A percentile compares a stretch with the other conserved stretches of the same genome.
Evolutionary conservation across 75 land plant species (phyloP).

Genomic region (Ceratopteris richardii): DNA sequence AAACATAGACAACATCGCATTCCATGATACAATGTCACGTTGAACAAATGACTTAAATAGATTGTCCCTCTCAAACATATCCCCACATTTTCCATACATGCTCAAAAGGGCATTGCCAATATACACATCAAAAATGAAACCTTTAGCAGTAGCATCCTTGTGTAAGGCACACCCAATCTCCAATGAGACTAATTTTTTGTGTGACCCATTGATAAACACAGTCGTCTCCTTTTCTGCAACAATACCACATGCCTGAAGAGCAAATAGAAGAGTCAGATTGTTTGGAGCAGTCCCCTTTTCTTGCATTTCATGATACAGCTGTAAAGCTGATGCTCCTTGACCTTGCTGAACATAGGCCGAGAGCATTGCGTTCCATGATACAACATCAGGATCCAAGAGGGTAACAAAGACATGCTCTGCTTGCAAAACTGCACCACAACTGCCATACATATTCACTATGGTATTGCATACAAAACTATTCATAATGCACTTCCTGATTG

Average conservation of each 20-base stretch:
- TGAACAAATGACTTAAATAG: neutral
- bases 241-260: slow-evolving; percentile 12
- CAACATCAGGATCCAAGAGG: slow-evolving; percentile 4
- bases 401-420: slow-evolving; percentile 12
- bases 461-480: slow-evolving; percentile 14
- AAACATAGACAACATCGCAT: neutral
- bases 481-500: slow-evolving; percentile 7
- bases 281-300: slow-evolving; percentile 6
- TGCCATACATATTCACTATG: slow-evolving; percentile 12
- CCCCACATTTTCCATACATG: slow-evolving; percentile 3
- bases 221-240: slow-evolving; percentile 1
- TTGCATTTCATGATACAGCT: slow-evolving; percentile 14
- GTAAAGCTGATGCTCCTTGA: slow-evolving; percentile 14
- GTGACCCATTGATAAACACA: neutral
- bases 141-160: neutral
- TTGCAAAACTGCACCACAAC: slow-evolving; percentile 8
- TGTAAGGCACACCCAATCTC: slow-evolving; percentile 3
- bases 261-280: slow-evolving; percentile 6
- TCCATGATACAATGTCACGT: slow-evolving; percentile 3
- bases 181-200: neutral
- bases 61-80: neutral
- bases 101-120: neutral
- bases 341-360: slow-evolving; percentile 8
- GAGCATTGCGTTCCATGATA: slow-evolving; percentile 17
- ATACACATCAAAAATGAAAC: neutral